These are phyloP conservation scores for Phytophthora pisi DNA, from an alignment of 352 stramenopile species.

Conservation along the genomic window DNA sequence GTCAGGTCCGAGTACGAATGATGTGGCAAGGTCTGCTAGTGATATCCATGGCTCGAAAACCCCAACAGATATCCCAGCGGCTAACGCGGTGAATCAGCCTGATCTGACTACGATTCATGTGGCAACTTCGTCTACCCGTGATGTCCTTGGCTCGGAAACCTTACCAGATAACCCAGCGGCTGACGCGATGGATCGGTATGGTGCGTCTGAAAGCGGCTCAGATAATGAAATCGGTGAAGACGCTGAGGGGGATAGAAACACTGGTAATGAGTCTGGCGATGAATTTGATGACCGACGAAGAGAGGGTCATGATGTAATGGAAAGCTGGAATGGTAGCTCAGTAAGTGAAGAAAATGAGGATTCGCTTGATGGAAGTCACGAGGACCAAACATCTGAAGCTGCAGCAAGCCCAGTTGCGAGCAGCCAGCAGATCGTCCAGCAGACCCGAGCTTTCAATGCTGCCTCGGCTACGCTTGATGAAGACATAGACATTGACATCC, in stretches of 20 bases:
- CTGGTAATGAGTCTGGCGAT: not conserved
- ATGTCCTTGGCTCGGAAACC: not conserved
- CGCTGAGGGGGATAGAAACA: not conserved
- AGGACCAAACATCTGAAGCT: not conserved
- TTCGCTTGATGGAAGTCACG: not conserved
- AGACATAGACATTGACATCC: conserved; percentile 42
- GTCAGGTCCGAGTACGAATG: not conserved
- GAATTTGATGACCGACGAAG: not conserved
- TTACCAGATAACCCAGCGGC: not conserved
- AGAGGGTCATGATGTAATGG: not conserved
- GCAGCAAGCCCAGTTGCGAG: not conserved
- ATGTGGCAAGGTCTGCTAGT: not conserved
- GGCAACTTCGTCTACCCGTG: not conserved
- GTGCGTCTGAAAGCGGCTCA: not conserved
- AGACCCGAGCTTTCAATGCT: conserved; percentile 2
- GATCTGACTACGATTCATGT: not conserved
- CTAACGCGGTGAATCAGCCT: not conserved
- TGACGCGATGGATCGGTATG: not conserved
- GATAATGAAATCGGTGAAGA: not conserved
- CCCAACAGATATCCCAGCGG: not conserved
- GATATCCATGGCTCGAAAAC: not conserved
- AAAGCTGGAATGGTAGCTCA: not conserved
- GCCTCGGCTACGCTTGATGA: conserved; percentile 4
- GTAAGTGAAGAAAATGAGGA: not conserved
- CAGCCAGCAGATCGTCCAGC: conserved; percentile 5